Evolutionary conservation across 352 stramenopile genomes (phyloP).

Genomic region (Aphanomyces cochlioides): DNA sequence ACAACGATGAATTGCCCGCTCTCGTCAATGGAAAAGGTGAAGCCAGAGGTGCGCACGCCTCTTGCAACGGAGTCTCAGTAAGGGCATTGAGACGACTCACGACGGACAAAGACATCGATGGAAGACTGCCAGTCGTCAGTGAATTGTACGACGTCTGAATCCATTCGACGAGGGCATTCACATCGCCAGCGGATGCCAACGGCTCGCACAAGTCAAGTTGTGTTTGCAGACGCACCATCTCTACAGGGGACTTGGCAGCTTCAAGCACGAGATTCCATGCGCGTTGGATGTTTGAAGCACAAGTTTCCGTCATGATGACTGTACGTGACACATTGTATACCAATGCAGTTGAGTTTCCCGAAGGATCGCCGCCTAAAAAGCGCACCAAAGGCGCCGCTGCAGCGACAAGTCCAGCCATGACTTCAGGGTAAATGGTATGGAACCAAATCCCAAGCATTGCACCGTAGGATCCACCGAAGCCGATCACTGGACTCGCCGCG

Average conservation of each 20-base stretch:
- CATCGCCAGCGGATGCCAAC: conserved; percentile 33
- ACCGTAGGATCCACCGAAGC: conserved; percentile 74
- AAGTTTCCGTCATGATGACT: not conserved
- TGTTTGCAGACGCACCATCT: conserved; percentile 33
- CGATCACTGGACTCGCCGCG: conserved; percentile 47
- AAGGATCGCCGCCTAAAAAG: conserved; percentile 47
- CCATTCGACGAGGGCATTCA: conserved; percentile 21
- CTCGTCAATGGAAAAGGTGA: conserved; percentile 34
- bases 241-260: conserved; percentile 31
- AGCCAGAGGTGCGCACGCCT: conserved; percentile 38
- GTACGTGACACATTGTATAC: conserved; percentile 34
- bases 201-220: conserved; percentile 39
- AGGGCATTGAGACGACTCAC: conserved; percentile 42
- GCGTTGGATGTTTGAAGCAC: conserved; percentile 23
- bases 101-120: conserved; percentile 51
- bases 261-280: conserved; percentile 29
- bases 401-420: conserved; percentile 61
- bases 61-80: conserved; percentile 41
- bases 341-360: conserved; percentile 43
- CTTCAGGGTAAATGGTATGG: conserved; percentile 64
- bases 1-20: conserved; percentile 30
- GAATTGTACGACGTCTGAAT: conserved; percentile 35
- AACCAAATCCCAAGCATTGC: conserved; percentile 76
- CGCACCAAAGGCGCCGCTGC: conserved; percentile 56
- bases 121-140: conserved; percentile 49